phyloP scores from a whole-genome alignment of 257 asterid species.

The Verbascum thapsus region DNA sequence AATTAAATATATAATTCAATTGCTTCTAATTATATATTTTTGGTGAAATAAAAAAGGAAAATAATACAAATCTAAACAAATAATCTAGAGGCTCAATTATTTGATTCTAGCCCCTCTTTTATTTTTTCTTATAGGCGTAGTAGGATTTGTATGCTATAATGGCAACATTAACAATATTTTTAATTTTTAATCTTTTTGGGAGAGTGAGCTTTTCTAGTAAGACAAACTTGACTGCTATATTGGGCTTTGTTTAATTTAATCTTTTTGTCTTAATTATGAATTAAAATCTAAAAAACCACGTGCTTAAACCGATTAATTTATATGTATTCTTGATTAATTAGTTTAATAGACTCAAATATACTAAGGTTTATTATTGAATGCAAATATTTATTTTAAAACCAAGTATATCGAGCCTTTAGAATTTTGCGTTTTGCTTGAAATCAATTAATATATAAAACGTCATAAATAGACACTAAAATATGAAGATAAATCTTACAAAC shows the following conservation, averaged over 20 bases:
- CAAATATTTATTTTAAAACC: not conserved
- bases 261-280: slow-evolving; percentile 11
- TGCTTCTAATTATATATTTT: too few relatives aligned
- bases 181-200: slow-evolving; percentile 34
- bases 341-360: not conserved
- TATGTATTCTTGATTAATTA: not conserved
- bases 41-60: too few relatives aligned
- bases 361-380: not conserved
- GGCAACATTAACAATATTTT: slow-evolving; percentile 29
- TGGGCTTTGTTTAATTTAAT: slow-evolving; percentile 33
- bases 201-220: slow-evolving; percentile 37
- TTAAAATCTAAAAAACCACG: not conserved
- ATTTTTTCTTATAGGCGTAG: slow-evolving; percentile 26
- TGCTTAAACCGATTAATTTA: slow-evolving; percentile 24
- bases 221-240: slow-evolving; percentile 51
- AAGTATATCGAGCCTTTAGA: too few relatives aligned
- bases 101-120: slow-evolving; percentile 9
- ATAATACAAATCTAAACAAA: too few relatives aligned
- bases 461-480: too few relatives aligned
- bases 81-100: not conserved
- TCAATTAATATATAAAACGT: too few relatives aligned
- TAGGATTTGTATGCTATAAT: slow-evolving; percentile 38
- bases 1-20: too few relatives aligned
- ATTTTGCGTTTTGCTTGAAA: too few relatives aligned
- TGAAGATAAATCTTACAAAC: too few relatives aligned